A percentile compares a stretch with the other conserved stretches of the same genome.
These are phyloP conservation scores for Rhododendron griersonianum DNA, from an alignment of 148 eudicot genomes.

Conservation along the genomic window DNA sequence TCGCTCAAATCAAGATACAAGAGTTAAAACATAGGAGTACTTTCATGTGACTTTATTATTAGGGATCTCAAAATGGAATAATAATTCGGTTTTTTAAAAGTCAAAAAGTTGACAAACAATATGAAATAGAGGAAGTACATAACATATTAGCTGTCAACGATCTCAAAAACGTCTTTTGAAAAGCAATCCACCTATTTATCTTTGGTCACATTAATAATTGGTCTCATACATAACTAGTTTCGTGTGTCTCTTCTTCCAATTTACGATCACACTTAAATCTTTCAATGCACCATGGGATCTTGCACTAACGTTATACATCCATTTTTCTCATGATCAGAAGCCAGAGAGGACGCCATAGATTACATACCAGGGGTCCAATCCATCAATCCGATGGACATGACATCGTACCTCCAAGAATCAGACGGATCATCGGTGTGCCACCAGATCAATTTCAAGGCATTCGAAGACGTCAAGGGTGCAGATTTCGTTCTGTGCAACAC, in stretches of 20 bases:
- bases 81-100: too few species aligned
- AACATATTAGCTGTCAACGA: too few species aligned
- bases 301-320: not conserved
- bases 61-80: too few species aligned
- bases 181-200: too few species aligned
- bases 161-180: too few species aligned
- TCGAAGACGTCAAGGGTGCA: slow-evolving; percentile 26
- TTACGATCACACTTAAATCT: not conserved
- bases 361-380: slow-evolving; percentile 40
- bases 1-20: too few species aligned
- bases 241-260: not conserved
- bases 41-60: too few species aligned
- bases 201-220: too few species aligned
- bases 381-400: slow-evolving; percentile 28
- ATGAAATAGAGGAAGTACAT: too few species aligned
- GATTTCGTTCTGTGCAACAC: slow-evolving; percentile 37
- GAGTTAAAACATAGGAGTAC: too few species aligned
- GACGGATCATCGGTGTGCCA: slow-evolving; percentile 24
- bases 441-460: slow-evolving; percentile 25
- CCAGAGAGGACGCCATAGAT: slow-evolving; percentile 24
- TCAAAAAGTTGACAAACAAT: too few species aligned
- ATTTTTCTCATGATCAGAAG: slow-evolving; percentile 12
- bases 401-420: slow-evolving; percentile 27
- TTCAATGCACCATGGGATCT: not conserved
- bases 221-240: too few species aligned